phyloP scores from a whole-genome alignment of 1,284 basidiomycete species.

The Naganishia liquefaciens region DNA sequence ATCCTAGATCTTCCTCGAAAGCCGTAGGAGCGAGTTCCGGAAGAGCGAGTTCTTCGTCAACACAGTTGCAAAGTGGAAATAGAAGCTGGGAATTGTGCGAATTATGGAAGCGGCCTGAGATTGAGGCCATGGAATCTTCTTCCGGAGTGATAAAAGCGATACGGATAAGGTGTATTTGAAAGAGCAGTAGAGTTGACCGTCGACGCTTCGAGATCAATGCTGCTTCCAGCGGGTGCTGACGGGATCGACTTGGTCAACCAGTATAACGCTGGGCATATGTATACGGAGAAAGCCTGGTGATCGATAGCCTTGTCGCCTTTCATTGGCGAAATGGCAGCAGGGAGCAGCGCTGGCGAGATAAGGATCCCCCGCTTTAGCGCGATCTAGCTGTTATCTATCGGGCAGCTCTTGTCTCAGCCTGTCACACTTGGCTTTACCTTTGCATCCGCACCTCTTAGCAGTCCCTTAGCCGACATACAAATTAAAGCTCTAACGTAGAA shows the following conservation, averaged over 20 bases:
- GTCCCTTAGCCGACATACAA: too few species aligned
- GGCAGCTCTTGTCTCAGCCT: slow-evolving; percentile 21
- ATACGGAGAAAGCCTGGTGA: neutral
- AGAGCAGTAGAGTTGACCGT: neutral
- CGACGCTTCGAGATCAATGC: neutral
- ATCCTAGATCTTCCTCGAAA: neutral
- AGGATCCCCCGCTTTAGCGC: slow-evolving; percentile 1
- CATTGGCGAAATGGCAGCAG: neutral
- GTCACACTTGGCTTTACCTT: slow-evolving; percentile 6
- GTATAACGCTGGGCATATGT: neutral
- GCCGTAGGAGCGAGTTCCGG: neutral
- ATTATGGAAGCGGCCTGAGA: neutral
- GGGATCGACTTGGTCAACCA: neutral
- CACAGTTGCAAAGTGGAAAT: neutral
- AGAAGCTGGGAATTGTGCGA: neutral
- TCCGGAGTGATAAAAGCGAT: neutral
- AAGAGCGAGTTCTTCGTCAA: neutral
- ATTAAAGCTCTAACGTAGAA: too few species aligned
- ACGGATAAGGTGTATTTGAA: neutral
- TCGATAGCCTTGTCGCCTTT: neutral
- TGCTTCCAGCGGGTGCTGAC: neutral
- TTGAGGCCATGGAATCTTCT: slow-evolving; percentile 21
- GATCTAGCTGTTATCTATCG: slow-evolving; percentile 14
- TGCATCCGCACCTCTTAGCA: too few species aligned
- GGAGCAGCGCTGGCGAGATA: neutral